A percentile compares a stretch with the other conserved stretches of the same genome.
Conservation (phyloP, 208 protist genomes). For the Wallacemonas sp. region DNA sequence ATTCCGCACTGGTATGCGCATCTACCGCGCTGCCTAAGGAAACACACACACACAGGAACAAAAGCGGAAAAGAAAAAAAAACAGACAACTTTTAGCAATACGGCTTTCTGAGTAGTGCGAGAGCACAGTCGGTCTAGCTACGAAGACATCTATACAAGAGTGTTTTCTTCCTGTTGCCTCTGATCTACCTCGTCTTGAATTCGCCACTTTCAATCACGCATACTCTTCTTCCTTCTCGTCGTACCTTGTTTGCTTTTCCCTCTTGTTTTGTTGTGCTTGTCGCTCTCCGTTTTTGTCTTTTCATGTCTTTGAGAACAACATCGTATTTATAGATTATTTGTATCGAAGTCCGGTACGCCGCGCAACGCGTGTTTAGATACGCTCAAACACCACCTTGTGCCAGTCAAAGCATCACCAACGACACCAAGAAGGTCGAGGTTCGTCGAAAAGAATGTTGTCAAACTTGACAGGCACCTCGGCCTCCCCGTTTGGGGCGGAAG, state of each 20-base stretch:
- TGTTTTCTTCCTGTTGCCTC: not conserved
- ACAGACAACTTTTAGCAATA: too few relatives aligned
- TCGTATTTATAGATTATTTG: too few relatives aligned
- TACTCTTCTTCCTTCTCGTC: not conserved
- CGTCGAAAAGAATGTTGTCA: not conserved
- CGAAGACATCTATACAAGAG: not conserved
- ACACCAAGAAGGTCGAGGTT: too few relatives aligned
- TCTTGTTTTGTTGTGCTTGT: not conserved
- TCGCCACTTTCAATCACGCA: too few relatives aligned
- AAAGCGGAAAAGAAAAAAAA: not conserved
- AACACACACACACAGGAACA: too few relatives aligned
- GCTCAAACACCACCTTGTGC: too few relatives aligned
- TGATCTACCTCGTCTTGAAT: too few relatives aligned
- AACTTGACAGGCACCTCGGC: not conserved
- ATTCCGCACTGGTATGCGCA: slow-evolving; percentile 6
- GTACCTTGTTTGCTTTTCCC: not conserved
- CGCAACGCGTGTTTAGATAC: too few relatives aligned
- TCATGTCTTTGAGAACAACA: too few relatives aligned
- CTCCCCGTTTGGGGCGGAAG: not conserved
- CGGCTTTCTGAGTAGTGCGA: not conserved
- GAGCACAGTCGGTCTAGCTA: not conserved
- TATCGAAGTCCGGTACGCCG: too few relatives aligned
- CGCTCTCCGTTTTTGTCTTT: too few relatives aligned
- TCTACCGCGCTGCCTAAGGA: not conserved
- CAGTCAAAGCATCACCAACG: not conserved